Conservation (phyloP, 257 asterid genomes). For the Solanum chmielewskii region DNA sequence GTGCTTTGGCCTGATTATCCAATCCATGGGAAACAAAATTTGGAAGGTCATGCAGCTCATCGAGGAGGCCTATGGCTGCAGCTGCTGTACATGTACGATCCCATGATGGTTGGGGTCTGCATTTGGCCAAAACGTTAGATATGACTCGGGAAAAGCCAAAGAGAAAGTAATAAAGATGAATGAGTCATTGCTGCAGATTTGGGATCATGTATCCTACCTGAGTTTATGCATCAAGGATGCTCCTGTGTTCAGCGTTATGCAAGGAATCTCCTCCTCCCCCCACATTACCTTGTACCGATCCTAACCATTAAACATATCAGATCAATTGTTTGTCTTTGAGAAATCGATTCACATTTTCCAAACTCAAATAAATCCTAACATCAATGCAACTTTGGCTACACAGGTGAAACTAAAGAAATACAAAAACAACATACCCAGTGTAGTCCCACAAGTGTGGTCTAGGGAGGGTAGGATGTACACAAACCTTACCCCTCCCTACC, state of each 20-base stretch:
- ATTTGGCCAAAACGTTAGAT: background rate
- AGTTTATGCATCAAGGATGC: constrained; percentile 85
- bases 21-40: constrained; percentile 39
- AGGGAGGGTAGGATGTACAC: background rate
- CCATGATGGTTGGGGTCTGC: constrained; percentile 96
- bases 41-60: constrained; percentile 58
- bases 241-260: constrained; percentile 68
- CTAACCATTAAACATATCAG: constrained; percentile 22
- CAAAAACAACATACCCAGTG: background rate
- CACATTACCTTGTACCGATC: constrained; percentile 49
- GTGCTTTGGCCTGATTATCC: constrained; percentile 53
- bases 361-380: background rate
- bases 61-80: constrained; percentile 80
- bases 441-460: background rate
- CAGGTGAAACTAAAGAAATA: background rate
- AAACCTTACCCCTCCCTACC: background rate
- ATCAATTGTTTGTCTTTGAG: background rate
- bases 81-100: constrained; percentile 97
- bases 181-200: background rate
- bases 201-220: constrained; percentile 23
- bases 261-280: constrained; percentile 68
- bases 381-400: background rate
- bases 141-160: background rate
- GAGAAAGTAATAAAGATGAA: background rate
- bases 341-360: background rate